Conservation (phyloP, 371 early-diverging fungal species). For the Rhizopus arrhizus region DNA sequence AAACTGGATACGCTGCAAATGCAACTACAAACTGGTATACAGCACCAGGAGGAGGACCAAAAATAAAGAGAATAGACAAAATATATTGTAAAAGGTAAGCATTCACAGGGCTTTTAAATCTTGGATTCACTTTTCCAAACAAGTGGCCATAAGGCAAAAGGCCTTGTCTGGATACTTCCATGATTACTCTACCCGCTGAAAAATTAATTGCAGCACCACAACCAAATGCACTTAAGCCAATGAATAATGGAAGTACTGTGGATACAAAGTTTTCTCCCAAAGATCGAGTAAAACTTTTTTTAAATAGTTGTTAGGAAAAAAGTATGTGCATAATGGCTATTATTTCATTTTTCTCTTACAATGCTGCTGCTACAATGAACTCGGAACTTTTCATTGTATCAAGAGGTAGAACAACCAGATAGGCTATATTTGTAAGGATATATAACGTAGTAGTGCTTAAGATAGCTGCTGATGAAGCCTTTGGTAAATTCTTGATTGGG, state of each 20-base stretch:
- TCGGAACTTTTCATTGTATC: conserved; percentile 40
- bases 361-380: conserved; percentile 46
- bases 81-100: conserved; percentile 42
- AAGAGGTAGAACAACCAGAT: conserved; percentile 38
- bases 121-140: conserved; percentile 41
- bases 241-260: conserved; percentile 36
- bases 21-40: conserved; percentile 47
- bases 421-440: conserved; percentile 42
- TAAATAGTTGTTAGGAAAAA: not conserved
- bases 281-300: conserved; percentile 36
- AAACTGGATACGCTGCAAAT: conserved; percentile 43
- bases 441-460: conserved; percentile 34
- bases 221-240: conserved; percentile 42
- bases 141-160: conserved; percentile 44
- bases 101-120: conserved; percentile 39
- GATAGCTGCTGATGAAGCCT: conserved; percentile 37
- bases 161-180: conserved; percentile 47
- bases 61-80: conserved; percentile 36
- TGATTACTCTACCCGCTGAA: conserved; percentile 38
- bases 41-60: conserved; percentile 46
- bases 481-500: conserved; percentile 44
- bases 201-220: conserved; percentile 40
- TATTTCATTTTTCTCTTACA: conserved; percentile 25
- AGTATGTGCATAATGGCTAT: not conserved
- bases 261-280: conserved; percentile 46